Base-by-base conservation (phyloP, 208 protist species). In the Acanthamoeba triangularis region DNA sequence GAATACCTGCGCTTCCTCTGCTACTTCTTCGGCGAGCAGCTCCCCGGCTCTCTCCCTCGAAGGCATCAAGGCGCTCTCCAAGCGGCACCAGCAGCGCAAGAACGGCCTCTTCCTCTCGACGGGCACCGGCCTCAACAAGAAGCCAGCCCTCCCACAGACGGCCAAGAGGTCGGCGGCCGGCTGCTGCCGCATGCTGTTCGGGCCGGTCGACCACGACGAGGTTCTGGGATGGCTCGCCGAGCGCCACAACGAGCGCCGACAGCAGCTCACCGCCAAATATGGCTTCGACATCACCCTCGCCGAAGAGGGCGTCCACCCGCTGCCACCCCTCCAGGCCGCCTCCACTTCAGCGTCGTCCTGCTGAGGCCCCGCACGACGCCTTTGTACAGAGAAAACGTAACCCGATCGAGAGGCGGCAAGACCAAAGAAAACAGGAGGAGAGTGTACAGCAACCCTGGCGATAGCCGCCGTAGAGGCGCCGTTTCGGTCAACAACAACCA, bases 171-270 rank as follows among this genome's bases (percentile, higher is more conserved):
- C 14, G 52, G 11, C 23, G 61, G 28, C 16, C 23, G 30, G 23
- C 35, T 44, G 69, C 37, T 78, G 30, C 7, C 69, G 69, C 37
- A 78, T 78, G 69, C 69, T 78, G 30, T 78, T 78, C 33, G 69
- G 69, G 25, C 37, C 69, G 25, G 69, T 78, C n/a, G 69, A 78
- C 69, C 69, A 78, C 69, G 33, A 78, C 69, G 69, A 78, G 69
- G 69, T 78, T 0, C 69, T 78, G 8, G 69, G 28, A 13, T 78
- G 69, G 69, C 69, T 78, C 16, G 11, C 13, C 30, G 69, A 35
- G 20, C 25, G 69, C 16, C 69, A 44, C 14, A n/a, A 78, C 35
- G 30, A 78, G 16, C 25, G 33, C 13, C 69, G 69, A 18, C 69
- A 23, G 10, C 69, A 78, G 69, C 69, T 78, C 30, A 28, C 35